Evolutionary conservation across 805 yeast genomes (phyloP), one percentile per base, ranked within the genome.

Genomic region (Myxozyma geophila): DNA sequence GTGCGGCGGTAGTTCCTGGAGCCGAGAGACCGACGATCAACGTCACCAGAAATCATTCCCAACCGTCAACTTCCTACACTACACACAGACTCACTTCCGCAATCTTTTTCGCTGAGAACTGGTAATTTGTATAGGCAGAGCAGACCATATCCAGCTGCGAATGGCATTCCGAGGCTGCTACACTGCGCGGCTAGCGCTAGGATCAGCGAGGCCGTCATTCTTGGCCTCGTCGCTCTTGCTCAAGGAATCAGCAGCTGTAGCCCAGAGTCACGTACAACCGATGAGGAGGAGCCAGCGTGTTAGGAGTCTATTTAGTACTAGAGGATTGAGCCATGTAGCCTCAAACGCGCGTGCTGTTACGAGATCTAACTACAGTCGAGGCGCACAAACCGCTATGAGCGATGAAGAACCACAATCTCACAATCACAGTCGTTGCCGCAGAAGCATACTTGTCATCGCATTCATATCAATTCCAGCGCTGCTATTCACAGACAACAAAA

Each of bases 131-230:
- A 21, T 17, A 12, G 53, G n/a, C 10, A 49, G 6, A 52, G 47
- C 15, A 33, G 36, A 52, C 5, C 4, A 19, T 10, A 39, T 17
- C 36, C 12, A 41, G 19, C 48, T 23, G 48, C 39, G 12, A 28
- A 53, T 53, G 57, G 57, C 48, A 12, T 41, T 40, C 21, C 21
- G 47, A 39, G 28, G 57, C 57, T 28, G 48, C 39, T 28, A 15
- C 28, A 21, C 7, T 40, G 40, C 48, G 19, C 48, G 40, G 17
- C 46, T 28, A 36, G 48, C 39, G 39, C 23, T 41, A n/a, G 40
- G 44, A 53, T 28, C 57, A 28, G 10, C 44, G 33, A 2, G 28
- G 28, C 40, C 57, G 57, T 41, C 57, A n/a, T 13, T 40, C 23
- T 8, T 36, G 17, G 17, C 36, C 35, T 52, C 55, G 15, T 40